Evolutionary conservation across 176 grass and related monocot species (phyloP), one percentile per base, ranked within the genome.

Genomic region (Otatea glauca): DNA sequence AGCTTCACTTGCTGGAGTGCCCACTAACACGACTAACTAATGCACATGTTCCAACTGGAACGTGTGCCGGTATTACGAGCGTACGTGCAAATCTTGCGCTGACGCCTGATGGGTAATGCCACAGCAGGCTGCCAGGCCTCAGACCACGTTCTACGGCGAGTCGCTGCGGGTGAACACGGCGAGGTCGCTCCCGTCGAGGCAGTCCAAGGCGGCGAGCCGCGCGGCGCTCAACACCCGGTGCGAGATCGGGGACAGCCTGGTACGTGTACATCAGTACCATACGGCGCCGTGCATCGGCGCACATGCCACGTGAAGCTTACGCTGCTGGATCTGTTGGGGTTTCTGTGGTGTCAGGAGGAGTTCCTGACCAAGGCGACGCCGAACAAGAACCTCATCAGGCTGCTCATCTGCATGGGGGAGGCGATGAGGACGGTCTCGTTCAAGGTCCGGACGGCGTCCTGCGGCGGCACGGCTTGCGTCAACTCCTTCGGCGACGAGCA

Each of bases 401-500:
- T 99, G 81, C 80, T 99, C 15, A 89, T 77, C 87, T 91, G 91
- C 91, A 99, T 99, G 96, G 93, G 96, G 11, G 93, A 99, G 90
- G 93, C 96, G 17, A 74, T 99, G 87, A 89, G 96, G 78, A 99
- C 96, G 69, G 96, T 96, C 88, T 81, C 96, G 12, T 96, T 96
- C 89, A 99, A 99, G 70, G 96, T 99, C 73, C 73, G 93, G 63
- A 99, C 96, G 0, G 96, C 96, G 24, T 96, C 97, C 6, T 99
- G 97, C 38, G 78, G 92, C 13, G 97, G 91, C 58, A 99, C 97
- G 5, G 97, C 97, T 0, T 99, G 97, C 39, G 90, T 96, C 78
- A 99, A 99, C 88, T 65, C 97, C 20, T 99, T 99, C 59, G 97
- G 93, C 21, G 93, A 99, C 32, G 97, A 99, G 86, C 97, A 99